A percentile compares a stretch with the other conserved stretches of the same genome.
phyloP scores from a whole-genome alignment of 441 rosid species.

The Populus hybrid region DNA sequence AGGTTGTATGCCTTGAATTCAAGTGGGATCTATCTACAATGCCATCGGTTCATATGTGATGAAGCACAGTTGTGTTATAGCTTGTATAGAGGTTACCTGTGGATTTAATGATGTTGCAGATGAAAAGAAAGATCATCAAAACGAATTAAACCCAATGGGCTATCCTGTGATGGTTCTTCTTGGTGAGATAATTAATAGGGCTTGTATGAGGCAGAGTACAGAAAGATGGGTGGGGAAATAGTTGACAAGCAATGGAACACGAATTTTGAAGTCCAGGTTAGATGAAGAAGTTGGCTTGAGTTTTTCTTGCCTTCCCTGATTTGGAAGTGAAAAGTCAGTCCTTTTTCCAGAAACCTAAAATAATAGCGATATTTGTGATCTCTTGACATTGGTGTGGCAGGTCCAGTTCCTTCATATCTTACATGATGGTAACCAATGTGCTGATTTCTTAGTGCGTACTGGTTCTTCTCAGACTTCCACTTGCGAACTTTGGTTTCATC shows the following conservation, averaged over 20 bases:
- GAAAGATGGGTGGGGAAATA: not conserved
- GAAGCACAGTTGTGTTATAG: not conserved
- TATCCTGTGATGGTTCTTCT: not conserved
- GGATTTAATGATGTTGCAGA: not conserved
- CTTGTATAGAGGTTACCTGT: not conserved
- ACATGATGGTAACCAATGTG: too few species aligned
- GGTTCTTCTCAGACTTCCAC: too few species aligned
- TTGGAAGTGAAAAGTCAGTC: too few species aligned
- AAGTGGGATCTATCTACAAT: not conserved
- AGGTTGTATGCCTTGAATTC: not conserved
- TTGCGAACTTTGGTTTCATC: too few species aligned
- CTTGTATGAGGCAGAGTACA: not conserved
- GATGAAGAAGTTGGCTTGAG: not conserved
- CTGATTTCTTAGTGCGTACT: too few species aligned
- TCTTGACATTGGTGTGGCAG: too few species aligned
- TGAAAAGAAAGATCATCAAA: not conserved
- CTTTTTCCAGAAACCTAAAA: too few species aligned
- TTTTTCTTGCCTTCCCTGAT: too few species aligned
- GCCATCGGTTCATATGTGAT: not conserved
- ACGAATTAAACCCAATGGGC: not conserved
- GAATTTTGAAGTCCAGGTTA: not conserved
- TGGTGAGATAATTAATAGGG: not conserved
- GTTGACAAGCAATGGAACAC: not conserved
- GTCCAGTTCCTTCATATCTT: too few species aligned
- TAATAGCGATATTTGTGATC: too few species aligned